phyloP scores from a whole-genome alignment of 257 asterid genomes.

The Eustoma russellianum region DNA sequence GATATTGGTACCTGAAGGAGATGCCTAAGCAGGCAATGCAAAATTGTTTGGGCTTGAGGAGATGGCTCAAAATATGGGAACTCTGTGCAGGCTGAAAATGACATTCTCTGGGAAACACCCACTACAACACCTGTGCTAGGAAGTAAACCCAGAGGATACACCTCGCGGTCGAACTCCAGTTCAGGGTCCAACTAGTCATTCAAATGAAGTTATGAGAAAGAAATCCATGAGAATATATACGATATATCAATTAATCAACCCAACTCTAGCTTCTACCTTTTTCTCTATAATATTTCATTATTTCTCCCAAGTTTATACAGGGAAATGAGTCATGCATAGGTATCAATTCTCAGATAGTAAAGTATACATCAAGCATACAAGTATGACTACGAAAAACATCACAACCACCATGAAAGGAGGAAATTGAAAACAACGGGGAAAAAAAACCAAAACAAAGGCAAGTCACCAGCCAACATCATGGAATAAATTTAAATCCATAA shows the following conservation, averaged over 20 bases:
- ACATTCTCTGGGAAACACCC: constrained; percentile 98
- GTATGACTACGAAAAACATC: no score
- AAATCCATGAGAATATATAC: constrained; percentile 15
- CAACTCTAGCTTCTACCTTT: no score
- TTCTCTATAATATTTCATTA: no score
- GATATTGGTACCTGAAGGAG: constrained; percentile 78
- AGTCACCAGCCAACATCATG: no score
- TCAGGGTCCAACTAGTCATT: constrained; percentile 88
- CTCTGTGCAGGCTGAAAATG: constrained; percentile 95
- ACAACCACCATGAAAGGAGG: no score
- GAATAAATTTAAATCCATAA: no score
- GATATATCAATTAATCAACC: not conserved
- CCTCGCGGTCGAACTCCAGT: constrained; percentile 98
- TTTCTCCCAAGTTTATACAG: no score
- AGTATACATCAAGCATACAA: no score
- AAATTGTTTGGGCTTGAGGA: constrained; percentile 97
- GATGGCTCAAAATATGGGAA: constrained; percentile 99
- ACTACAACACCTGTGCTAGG: constrained; percentile 97
- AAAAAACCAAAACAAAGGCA: no score
- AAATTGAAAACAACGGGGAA: no score
- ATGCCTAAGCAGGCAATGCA: constrained; percentile 96
- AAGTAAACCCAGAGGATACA: constrained; percentile 96
- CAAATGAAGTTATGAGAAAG: constrained; percentile 17
- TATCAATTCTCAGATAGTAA: no score
- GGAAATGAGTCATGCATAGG: no score